These are phyloP conservation scores for Zygosaccharomyces pseudorouxii DNA, from an alignment of 805 yeast species.

Conservation along the genomic window DNA sequence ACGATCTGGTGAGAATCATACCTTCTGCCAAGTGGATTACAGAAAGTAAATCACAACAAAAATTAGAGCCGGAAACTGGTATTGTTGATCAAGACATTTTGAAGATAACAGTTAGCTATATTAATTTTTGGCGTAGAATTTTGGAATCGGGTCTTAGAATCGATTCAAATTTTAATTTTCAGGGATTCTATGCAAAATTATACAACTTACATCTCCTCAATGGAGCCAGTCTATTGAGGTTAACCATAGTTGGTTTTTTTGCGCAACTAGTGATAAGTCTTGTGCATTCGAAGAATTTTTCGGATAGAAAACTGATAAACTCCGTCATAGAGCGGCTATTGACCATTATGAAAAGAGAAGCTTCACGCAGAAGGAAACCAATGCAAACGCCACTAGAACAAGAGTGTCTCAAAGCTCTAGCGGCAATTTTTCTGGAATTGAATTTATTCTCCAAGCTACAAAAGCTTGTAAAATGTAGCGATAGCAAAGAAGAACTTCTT, in stretches of 20 bases:
- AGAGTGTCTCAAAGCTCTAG: conserved; percentile 18
- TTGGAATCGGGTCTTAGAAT: conserved; percentile 23
- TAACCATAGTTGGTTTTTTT: conserved; percentile 14
- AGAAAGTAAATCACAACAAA: conserved; percentile 4
- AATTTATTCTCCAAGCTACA: conserved; percentile 6
- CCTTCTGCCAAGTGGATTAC: conserved; percentile 18
- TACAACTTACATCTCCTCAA: conserved; percentile 24
- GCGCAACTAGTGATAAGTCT: conserved; percentile 14
- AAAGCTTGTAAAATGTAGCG: background rate
- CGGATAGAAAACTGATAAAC: conserved; percentile 12
- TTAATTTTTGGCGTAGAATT: conserved; percentile 26
- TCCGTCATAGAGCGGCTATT: conserved; percentile 17
- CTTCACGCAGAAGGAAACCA: background rate
- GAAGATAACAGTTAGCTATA: conserved; percentile 15
- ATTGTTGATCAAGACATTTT: conserved; percentile 13
- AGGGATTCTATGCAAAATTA: conserved; percentile 26
- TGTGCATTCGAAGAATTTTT: background rate
- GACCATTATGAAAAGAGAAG: conserved; percentile 8
- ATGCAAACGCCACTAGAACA: conserved; percentile 7
- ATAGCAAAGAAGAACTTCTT: background rate
- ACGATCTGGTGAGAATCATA: conserved; percentile 20
- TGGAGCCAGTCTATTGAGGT: conserved; percentile 12
- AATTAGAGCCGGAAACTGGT: conserved; percentile 9
- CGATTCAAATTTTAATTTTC: conserved; percentile 16
- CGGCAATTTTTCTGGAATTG: conserved; percentile 21